These are phyloP conservation scores for Nitzschia sp. DNA, from an alignment of 108 stramenopile species.

Conservation along the genomic window DNA sequence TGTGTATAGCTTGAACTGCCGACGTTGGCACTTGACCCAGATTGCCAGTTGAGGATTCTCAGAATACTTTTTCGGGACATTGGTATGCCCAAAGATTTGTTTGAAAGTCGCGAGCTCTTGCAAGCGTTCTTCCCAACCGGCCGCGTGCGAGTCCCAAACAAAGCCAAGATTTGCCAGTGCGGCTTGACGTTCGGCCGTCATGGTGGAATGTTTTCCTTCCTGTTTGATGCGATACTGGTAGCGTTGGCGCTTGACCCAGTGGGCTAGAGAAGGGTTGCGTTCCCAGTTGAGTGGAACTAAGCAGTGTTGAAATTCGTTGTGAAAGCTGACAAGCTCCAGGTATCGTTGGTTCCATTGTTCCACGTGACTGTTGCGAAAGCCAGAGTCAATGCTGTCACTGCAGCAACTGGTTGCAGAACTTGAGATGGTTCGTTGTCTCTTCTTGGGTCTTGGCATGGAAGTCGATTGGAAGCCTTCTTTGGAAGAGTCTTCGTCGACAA, in stretches of 20 bases:
- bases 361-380: slow-evolving; percentile 2
- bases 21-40: slow-evolving; percentile 30
- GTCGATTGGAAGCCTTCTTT: background rate
- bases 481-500: background rate
- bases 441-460: background rate
- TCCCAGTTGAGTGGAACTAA: slow-evolving; percentile 31
- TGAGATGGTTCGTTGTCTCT: background rate
- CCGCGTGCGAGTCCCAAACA: slow-evolving; percentile 26
- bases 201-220: slow-evolving; percentile 8
- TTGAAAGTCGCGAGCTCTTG: slow-evolving; percentile 22
- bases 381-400: background rate
- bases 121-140: slow-evolving; percentile 29
- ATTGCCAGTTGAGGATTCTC: slow-evolving; percentile 36
- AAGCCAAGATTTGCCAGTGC: slow-evolving; percentile 20
- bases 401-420: background rate
- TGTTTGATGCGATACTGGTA: slow-evolving; percentile 9
- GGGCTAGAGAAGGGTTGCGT: slow-evolving; percentile 17
- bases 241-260: slow-evolving; percentile 33
- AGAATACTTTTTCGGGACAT: slow-evolving; percentile 27
- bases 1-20: slow-evolving; percentile 21
- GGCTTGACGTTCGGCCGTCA: slow-evolving; percentile 6
- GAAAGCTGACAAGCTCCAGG: slow-evolving; percentile 37
- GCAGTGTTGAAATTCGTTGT: slow-evolving; percentile 31
- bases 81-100: slow-evolving; percentile 22
- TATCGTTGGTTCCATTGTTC: slow-evolving; percentile 39